A percentile compares a stretch with the other conserved stretches of the same genome.
Conservation (phyloP, 1,284 basidiomycete species). For the Cryptococcus sp. region DNA sequence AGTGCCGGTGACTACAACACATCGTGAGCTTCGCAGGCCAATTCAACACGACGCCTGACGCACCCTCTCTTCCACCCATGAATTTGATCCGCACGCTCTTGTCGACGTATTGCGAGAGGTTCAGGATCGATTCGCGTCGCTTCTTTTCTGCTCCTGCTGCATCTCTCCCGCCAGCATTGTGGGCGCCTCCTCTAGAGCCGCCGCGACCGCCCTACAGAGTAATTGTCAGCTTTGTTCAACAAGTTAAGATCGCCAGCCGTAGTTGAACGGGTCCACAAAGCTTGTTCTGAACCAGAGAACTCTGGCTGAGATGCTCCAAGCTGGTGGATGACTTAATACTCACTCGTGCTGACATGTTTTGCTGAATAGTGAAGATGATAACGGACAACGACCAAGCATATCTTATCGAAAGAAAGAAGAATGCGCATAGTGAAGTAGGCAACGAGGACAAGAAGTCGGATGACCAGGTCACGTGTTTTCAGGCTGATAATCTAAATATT, state of each 20-base stretch:
- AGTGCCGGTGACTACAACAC: constrained; percentile 70
- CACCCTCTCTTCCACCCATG: constrained; percentile 92
- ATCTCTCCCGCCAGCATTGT: constrained; percentile 22
- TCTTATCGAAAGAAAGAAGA: no score
- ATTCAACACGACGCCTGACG: constrained; percentile 23
- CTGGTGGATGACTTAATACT: constrained; percentile 7
- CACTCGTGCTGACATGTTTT: constrained; percentile 40
- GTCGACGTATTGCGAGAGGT: constrained; percentile 91
- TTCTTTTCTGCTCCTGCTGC: constrained; percentile 65
- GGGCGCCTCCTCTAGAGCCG: constrained; percentile 41
- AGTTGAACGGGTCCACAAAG: background rate
- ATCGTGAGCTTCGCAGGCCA: background rate
- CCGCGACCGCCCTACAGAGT: constrained; percentile 39
- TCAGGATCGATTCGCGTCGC: constrained; percentile 92
- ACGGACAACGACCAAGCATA: no score
- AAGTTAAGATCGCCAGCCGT: background rate
- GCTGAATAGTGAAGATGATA: no score
- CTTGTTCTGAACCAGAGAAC: background rate
- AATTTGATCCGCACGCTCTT: constrained; percentile 94
- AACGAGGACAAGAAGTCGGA: no score
- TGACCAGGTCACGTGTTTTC: no score
- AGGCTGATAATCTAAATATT: no score
- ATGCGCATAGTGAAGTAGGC: no score
- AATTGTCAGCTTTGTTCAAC: background rate
- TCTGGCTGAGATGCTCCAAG: background rate